A percentile compares a stretch with the other conserved stretches of the same genome.
phyloP scores from a whole-genome alignment of 208 protist genomes.

The Jaenimonas drosophilae region DNA sequence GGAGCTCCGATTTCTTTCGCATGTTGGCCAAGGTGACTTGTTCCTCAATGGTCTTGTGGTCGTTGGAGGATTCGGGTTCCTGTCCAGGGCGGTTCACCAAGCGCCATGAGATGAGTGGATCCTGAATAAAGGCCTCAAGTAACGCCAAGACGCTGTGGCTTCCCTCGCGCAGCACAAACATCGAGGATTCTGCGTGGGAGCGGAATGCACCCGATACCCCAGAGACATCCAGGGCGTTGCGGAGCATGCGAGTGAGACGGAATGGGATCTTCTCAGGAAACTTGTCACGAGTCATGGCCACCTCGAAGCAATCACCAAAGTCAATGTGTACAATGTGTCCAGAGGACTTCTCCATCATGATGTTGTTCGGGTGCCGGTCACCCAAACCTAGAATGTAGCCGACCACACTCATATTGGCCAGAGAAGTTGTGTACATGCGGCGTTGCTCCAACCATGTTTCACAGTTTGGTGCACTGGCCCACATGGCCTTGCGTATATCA shows the following conservation, averaged over 20 bases:
- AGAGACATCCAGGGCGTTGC: conserved; percentile 98
- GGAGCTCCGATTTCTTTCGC: conserved; percentile 4
- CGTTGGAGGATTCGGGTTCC: conserved; percentile 57
- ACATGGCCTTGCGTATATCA: conserved; percentile 95
- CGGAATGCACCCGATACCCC: conserved; percentile 98
- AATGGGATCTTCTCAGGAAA: conserved; percentile 99
- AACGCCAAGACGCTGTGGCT: conserved; percentile 98
- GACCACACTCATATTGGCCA: conserved; percentile 98
- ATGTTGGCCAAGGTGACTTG: conserved; percentile 33
- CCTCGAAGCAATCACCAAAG: conserved; percentile 99
- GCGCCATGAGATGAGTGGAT: conserved; percentile 99
- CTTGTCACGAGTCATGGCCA: conserved; percentile 98
- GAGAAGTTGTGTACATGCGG: conserved; percentile 97
- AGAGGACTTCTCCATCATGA: conserved; percentile 97
- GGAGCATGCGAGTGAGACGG: conserved; percentile 98
- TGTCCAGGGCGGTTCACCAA: conserved; percentile 77
- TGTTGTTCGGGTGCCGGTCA: conserved; percentile 99
- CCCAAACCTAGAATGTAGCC: conserved; percentile 98
- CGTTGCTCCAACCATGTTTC: conserved; percentile 98
- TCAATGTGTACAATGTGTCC: conserved; percentile 99
- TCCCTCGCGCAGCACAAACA: conserved; percentile 96
- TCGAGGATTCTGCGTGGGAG: conserved; percentile 93
- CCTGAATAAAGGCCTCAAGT: conserved; percentile 99
- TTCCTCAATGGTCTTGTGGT: conserved; percentile 70
- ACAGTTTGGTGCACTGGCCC: conserved; percentile 92